A percentile compares a stretch with the other conserved stretches of the same genome.
phyloP scores from a whole-genome alignment of 163 green algal species.

The Smithsoniella earleae region DNA sequence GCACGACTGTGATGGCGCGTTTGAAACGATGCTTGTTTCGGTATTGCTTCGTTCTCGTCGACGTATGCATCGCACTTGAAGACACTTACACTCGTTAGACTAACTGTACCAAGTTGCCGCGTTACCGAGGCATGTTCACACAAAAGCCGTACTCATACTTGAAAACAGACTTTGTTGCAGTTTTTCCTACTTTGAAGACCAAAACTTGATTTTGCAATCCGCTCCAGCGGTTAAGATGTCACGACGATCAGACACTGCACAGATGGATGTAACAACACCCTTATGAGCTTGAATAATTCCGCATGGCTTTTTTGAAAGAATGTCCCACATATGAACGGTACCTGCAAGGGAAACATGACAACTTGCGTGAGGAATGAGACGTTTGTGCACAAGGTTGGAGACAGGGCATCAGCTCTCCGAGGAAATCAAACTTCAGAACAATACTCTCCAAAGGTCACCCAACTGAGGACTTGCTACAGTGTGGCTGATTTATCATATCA shows the following conservation, averaged over 20 bases:
- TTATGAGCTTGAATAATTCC: not conserved
- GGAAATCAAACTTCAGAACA: too few species aligned
- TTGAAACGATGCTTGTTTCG: too few species aligned
- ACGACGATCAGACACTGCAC: not conserved
- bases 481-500: not conserved
- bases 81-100: too few species aligned
- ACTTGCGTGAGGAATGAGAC: not conserved
- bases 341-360: conserved; percentile 5
- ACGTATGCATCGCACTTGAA: too few species aligned
- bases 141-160: not conserved
- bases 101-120: too few species aligned
- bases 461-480: not conserved
- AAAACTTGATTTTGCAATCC: conserved; percentile 16
- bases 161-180: too few species aligned
- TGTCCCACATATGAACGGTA: conserved; percentile 21
- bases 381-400: too few species aligned
- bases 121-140: not conserved
- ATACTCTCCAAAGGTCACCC: too few species aligned
- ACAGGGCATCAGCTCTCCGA: too few species aligned
- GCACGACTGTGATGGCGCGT: too few species aligned
- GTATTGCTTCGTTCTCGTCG: too few species aligned
- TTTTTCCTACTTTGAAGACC: too few species aligned
- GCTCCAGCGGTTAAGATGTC: not conserved
- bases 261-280: conserved; percentile 2
- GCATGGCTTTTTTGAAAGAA: not conserved